Base-by-base conservation (phyloP, 768 basidiomycete genomes). In the Boletellus ananas region DNA sequence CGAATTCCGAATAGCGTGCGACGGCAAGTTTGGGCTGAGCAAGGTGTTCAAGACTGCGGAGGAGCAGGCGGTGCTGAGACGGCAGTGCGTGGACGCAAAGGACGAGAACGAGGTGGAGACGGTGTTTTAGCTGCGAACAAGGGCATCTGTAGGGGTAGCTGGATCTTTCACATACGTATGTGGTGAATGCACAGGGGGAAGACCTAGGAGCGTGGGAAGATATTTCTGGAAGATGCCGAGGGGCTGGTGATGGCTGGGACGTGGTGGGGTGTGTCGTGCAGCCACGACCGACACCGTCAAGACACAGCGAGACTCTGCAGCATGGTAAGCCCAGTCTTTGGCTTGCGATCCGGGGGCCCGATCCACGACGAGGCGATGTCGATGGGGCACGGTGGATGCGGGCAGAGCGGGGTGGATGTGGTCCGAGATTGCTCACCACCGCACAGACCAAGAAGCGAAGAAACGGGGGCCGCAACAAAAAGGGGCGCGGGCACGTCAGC, bases 401-500 rank as follows among this genome's bases (percentile, higher is more conserved):
- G 20, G 16, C 7, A 21, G 3, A 36, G 4, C 11, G 4, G 36
- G 36, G 29, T 56, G 59, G 63, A 60, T 54, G n/a, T n/a, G n/a
- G n/a, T n/a, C n/a, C n/a, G n/a, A n/a, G n/a, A n/a, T n/a, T 29
- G 29, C 29, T 29, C 8, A 29, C 8, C 29, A 29, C 29, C 29
- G 29, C 29, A 49, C 69, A 95, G 94, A 97, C 94, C 62, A 95
- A 94, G 81, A 96, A 97, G 80, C 87, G 94, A 91, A 87, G 94
- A 90, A 93, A 90, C 81, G 87, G 87, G 70, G 96, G 95, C 61
- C 93, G 96, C 66, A 97, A 96, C 93, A 96, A 97, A 82, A 91
- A 94, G 71, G 93, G 94, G 65, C 93, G 96, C 67, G 96, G 95
- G 72, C 94, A 96, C 74, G 90, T 93, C 72, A 80, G 73, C 57